Conservation (phyloP, 129 eudicot genomes). For the Helianthus tuberosus region DNA sequence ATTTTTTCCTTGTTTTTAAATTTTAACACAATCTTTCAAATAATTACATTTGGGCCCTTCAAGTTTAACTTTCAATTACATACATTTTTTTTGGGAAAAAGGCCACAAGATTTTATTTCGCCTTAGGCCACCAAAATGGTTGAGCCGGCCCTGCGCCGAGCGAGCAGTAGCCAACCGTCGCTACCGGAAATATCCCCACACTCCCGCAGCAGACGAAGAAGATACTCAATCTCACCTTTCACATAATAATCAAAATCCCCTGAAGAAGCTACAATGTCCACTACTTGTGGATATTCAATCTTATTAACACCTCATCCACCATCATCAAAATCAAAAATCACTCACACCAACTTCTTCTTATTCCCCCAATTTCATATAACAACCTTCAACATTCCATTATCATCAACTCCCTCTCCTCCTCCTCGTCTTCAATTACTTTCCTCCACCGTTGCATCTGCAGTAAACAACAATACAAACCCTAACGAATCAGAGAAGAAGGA, state of each 20-base stretch:
- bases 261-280: conserved; percentile 17
- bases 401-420: conserved; percentile 21
- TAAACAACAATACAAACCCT: conserved; percentile 24
- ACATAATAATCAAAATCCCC: not conserved
- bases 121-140: too few species aligned
- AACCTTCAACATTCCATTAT: conserved; percentile 7
- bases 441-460: conserved; percentile 15
- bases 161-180: conserved; percentile 20
- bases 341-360: not conserved
- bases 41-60: too few species aligned
- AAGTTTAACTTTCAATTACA: too few species aligned
- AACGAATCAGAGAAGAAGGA: conserved; percentile 24
- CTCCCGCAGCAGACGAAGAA: too few species aligned
- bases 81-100: too few species aligned
- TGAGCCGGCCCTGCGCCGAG: too few species aligned
- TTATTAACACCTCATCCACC: not conserved
- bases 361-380: conserved; percentile 15
- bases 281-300: too few species aligned
- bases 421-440: not conserved
- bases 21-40: too few species aligned
- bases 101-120: too few species aligned
- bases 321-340: conserved; percentile 1
- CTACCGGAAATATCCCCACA: conserved; percentile 3
- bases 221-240: not conserved
- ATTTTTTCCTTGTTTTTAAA: too few species aligned